Base-by-base conservation (phyloP, 495 filamentous ascomycete genomes). In the Choiromyces venosus region DNA sequence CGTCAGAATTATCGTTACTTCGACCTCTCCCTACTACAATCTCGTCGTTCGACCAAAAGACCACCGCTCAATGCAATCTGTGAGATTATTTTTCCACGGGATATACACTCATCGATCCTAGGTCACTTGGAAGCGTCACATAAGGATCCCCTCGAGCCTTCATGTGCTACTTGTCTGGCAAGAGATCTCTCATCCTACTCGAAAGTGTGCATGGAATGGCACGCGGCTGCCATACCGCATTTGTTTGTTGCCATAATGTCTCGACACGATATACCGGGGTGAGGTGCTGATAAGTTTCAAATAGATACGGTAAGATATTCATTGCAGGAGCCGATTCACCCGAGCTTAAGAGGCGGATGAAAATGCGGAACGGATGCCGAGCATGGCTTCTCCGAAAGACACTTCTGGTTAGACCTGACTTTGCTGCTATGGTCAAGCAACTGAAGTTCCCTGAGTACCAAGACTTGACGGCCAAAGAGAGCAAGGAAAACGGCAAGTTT, bases 361-460 rank as follows among this genome's bases (percentile, higher is more conserved):
- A 68, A 12, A 38, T 75, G 37, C 69, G 74, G 12, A 42, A 88
- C 65, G 89, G 89, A 44, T 87, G 89, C 71, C 89, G 93, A 64
- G 79, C 96, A 73, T 89, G 90, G 78, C 83, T 94, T 68, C 84
- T 97, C 21, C 86, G 91, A 69, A 87, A 93, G 67, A 96, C 93
- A 39, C 82, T 97, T 67, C 86, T 89, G 67, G 86, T 88, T 76
- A 88, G 90, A 38, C 87, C 87, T 42, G 87, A 89, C 66, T 84
- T 93, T 77, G 93, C 92, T 68, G 86, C 87, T 70, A 85, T 90
- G 52, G 92, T 97, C 56, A 87, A 86, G 37, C 90, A 90, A 70
- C 83, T 97, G 29, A 92, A 92, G 70, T 87, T 93, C 21, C 89
- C 91, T 1, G 87, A 91, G 16, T 84, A 88, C 71, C 10, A 61